Evolutionary conservation across 352 stramenopile species (phyloP), one percentile per base, ranked within the genome.

Genomic region (Pythium brachiatum): DNA sequence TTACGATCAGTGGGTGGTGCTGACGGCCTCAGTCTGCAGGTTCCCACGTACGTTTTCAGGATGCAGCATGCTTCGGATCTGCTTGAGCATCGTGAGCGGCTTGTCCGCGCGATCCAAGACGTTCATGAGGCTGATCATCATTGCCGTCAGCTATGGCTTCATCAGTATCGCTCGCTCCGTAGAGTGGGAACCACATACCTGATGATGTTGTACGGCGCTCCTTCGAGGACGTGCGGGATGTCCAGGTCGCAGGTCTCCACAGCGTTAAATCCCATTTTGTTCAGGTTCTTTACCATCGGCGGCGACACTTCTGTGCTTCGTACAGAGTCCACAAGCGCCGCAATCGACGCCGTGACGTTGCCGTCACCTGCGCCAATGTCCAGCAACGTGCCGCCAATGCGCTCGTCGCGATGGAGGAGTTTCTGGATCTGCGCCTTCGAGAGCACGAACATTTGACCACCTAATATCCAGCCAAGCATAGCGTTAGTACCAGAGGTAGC

Each of bases 361-460:
- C 86, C 86, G 59, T 95, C 86, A 29, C 86, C 86, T 20, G 86
- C 86, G 29, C 84, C 86, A 64, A 95, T 90, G 41, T 95, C 86
- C 11, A 95, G 78, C 31, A 95, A 54, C 15, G 79, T 80, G 1
- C 75, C 72, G 20, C 71, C 69, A n/a, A 85, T 57, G 9, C 58
- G 70, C 36, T 81, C 58, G 0, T 89, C 67, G n/a, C 68, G 76
- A 43, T 72, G 72, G 26, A 92, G 66, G 20, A 92, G 75, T n/a
- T 51, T 72, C 63, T 85, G 74, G 50, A 90, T 84, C 67, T 95
- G 86, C 48, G 75, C 73, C 18, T 74, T 65, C 0, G 83, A 95
- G 18, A 93, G 73, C 60, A 95, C 86, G 63, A 95, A 95, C 86
- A 95, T 95, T 76, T 95, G 83, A 32, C 83, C 86, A 68, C 86